Evolutionary conservation across 139 green algal genomes (phyloP).

Genomic region (Axilococcus clingmanii): DNA sequence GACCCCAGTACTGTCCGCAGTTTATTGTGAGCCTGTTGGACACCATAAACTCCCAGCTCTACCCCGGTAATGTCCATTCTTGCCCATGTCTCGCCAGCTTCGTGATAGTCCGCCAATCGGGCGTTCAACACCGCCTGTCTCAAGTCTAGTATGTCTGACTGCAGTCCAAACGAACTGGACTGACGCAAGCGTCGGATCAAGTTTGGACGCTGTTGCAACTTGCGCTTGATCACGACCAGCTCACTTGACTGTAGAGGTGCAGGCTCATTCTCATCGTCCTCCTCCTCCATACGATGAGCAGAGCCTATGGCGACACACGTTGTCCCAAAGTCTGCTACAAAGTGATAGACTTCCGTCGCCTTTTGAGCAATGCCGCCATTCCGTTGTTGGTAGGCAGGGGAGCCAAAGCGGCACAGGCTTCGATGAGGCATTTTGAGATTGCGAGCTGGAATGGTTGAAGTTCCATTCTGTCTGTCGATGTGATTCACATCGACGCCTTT

Average conservation of each 20-base stretch:
- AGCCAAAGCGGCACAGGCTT: too few species aligned
- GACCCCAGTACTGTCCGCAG: background rate
- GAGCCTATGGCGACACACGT: too few species aligned
- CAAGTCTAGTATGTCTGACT: slow-evolving; percentile 18
- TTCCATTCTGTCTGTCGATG: too few species aligned
- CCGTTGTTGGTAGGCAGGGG: too few species aligned
- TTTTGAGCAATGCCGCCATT: too few species aligned
- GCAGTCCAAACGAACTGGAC: too few species aligned
- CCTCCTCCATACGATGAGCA: background rate
- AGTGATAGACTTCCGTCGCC: too few species aligned
- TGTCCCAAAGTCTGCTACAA: too few species aligned
- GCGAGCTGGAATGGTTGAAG: too few species aligned
- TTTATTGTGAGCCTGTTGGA: background rate
- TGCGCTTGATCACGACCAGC: background rate
- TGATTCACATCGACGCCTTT: too few species aligned
- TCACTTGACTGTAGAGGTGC: too few species aligned
- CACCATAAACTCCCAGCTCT: background rate
- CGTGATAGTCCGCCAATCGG: slow-evolving; percentile 13
- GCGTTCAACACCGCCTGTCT: slow-evolving; percentile 25
- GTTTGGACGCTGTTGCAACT: background rate
- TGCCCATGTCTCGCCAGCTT: slow-evolving; percentile 22
- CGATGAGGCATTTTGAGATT: too few species aligned
- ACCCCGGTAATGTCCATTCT: slow-evolving; percentile 20
- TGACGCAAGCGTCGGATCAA: background rate
- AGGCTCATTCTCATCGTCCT: background rate